These are phyloP conservation scores for Penicillium atrosanguineum DNA, from an alignment of 495 filamentous ascomycete species.

Conservation along the genomic window DNA sequence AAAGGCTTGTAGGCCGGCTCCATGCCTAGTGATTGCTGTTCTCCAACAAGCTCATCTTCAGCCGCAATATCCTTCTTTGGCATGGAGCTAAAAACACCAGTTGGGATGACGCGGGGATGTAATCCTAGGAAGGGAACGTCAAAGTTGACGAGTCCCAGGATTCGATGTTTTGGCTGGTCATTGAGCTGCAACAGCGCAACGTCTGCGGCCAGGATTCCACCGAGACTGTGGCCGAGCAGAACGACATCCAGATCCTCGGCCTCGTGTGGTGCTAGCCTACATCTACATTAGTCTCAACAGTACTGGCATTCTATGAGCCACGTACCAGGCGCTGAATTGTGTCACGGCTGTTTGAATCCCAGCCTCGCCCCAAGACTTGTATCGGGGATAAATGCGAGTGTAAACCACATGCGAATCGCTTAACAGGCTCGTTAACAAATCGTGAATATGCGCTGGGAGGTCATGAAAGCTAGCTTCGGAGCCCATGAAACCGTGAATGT, in stretches of 20 bases:
- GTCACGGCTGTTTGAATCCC: conserved; percentile 64
- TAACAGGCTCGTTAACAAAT: conserved; percentile 64
- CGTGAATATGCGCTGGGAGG: conserved; percentile 86
- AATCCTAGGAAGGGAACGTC: conserved; percentile 87
- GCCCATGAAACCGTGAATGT: conserved; percentile 93
- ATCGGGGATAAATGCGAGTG: conserved; percentile 88
- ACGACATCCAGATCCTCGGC: conserved; percentile 72
- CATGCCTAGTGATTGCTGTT: conserved; percentile 23
- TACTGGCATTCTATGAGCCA: not conserved
- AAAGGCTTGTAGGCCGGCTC: conserved; percentile 14
- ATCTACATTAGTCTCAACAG: not conserved
- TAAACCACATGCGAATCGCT: conserved; percentile 75
- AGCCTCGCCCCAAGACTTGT: conserved; percentile 71
- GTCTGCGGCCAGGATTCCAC: conserved; percentile 80
- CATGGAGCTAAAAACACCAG: conserved; percentile 77
- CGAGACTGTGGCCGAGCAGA: conserved; percentile 87
- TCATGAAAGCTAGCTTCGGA: conserved; percentile 83
- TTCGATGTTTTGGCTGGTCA: conserved; percentile 55
- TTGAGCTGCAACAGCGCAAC: conserved; percentile 58
- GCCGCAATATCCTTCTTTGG: conserved; percentile 41
- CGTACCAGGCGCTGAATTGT: conserved; percentile 77
- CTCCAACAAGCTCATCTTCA: conserved; percentile 28
- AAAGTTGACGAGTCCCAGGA: conserved; percentile 79
- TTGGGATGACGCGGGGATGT: conserved; percentile 80
- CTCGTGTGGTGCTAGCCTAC: conserved; percentile 74